Evolutionary conservation across 2,329 filamentous ascomycete genomes (phyloP), one percentile per base, ranked within the genome.

Genomic region (Microsporum canis): DNA sequence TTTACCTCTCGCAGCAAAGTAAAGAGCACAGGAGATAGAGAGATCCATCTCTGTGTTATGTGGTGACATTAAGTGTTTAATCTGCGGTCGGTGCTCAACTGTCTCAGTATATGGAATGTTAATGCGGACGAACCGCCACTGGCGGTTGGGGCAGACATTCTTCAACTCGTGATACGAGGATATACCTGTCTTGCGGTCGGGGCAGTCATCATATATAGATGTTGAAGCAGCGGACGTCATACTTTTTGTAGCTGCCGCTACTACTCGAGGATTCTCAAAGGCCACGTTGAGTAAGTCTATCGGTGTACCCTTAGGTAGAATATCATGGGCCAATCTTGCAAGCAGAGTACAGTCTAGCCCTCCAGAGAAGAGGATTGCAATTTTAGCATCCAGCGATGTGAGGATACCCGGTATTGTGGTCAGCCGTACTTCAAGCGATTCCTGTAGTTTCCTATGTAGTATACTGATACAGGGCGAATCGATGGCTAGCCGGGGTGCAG

Each of bases 21-120:
- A 97, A n/a, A 99, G 79, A 0, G 94, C 94, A 67, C 83, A 87
- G 0, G 89, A 88, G 67, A 99, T 99, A 2, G 94, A 99, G 0
- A 99, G 79, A 69, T 99, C 94, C 94, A 99, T 99, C 74, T 99
- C 94, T 0, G 94, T 99, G 66, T 96, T 92, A 73, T 99, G 94
- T 0, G 94, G 94, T 66, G 88, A 81, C 72, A 99, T 96, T 17
- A 99, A 78, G 1, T 83, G 80, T 41, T 91, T 82, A 23, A 99
- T 82, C 31, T 80, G 80, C 2, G 80, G 69, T 63, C 89, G 84
- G 68, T 95, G 88, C 1, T 80, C 78, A 49, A 85, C 71, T 0
- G 86, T 88, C 67, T 95, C 88, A 4, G 78, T 71, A 70, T 92
- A 96, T 0, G 92, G 88, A 33, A 99, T 79, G 69, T 99, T 87